Conservation (phyloP, 2,329 filamentous ascomycete species). For the Neurospora crassa region DNA sequence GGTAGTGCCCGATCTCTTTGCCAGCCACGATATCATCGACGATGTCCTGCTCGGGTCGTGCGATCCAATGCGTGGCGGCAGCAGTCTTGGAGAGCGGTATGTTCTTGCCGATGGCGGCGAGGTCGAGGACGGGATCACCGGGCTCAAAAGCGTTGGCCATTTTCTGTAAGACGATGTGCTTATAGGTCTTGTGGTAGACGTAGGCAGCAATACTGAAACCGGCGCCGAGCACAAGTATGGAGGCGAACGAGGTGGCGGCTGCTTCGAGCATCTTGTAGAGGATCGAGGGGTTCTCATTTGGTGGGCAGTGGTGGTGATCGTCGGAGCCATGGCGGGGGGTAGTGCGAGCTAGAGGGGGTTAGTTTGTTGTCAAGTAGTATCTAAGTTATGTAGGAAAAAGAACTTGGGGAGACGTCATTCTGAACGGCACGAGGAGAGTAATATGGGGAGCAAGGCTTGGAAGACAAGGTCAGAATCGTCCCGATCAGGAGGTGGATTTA, state of each 20-base stretch:
- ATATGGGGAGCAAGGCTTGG: not conserved
- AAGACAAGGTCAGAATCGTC: not conserved
- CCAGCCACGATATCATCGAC: slow-evolving; percentile 81
- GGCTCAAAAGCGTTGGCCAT: slow-evolving; percentile 88
- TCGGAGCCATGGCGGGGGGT: not conserved
- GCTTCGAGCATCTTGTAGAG: slow-evolving; percentile 60
- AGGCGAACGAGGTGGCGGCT: slow-evolving; percentile 66
- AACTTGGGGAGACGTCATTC: not conserved
- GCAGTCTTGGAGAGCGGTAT: slow-evolving; percentile 30
- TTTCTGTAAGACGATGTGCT: slow-evolving; percentile 80
- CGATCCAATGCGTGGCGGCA: slow-evolving; percentile 64
- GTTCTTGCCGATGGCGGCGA: slow-evolving; percentile 59
- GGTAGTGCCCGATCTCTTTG: slow-evolving; percentile 68
- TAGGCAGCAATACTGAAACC: slow-evolving; percentile 61
- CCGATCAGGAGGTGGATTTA: not conserved
- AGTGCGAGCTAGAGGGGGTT: not conserved
- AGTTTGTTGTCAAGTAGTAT: not conserved
- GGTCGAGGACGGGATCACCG: slow-evolving; percentile 78
- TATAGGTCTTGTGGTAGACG: slow-evolving; percentile 76
- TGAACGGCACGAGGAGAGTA: not conserved
- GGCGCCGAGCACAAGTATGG: slow-evolving; percentile 59
- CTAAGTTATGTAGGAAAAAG: not conserved
- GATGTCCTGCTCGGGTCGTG: slow-evolving; percentile 68
- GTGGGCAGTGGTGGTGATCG: slow-evolving; percentile 2
- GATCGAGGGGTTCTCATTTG: slow-evolving; percentile 25